Evolutionary conservation across 169 alveolate genomes (phyloP).

Genomic region (Babesia bovis): DNA sequence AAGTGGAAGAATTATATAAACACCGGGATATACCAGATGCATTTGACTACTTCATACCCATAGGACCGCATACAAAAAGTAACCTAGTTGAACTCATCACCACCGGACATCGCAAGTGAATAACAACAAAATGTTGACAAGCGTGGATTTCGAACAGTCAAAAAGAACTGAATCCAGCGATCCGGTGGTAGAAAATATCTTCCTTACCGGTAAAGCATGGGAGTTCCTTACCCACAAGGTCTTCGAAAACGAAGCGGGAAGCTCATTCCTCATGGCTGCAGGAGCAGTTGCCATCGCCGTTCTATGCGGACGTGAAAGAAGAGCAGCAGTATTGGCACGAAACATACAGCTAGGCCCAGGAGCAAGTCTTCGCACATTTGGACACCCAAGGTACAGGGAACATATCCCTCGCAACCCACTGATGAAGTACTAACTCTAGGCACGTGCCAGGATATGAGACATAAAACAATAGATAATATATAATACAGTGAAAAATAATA

Average conservation of each 20-base stretch:
- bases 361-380: slow-evolving; percentile 48
- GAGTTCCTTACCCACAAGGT: slow-evolving; percentile 66
- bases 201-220: slow-evolving; percentile 68
- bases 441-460: too few species aligned
- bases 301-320: slow-evolving; percentile 59
- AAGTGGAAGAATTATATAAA: slow-evolving; percentile 61
- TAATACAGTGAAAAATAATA: too few species aligned
- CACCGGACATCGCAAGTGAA: slow-evolving; percentile 19
- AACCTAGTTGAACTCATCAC: slow-evolving; percentile 43
- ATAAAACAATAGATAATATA: too few species aligned
- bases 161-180: slow-evolving; percentile 49
- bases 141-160: slow-evolving; percentile 50
- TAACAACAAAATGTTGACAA: slow-evolving; percentile 19
- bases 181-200: slow-evolving; percentile 60
- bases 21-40: slow-evolving; percentile 70
- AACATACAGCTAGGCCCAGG: slow-evolving; percentile 61
- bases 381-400: slow-evolving; percentile 64
- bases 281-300: slow-evolving; percentile 66
- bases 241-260: slow-evolving; percentile 68
- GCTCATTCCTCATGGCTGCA: slow-evolving; percentile 62
- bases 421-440: slow-evolving; percentile 18
- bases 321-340: slow-evolving; percentile 61
- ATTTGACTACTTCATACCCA: slow-evolving; percentile 75
- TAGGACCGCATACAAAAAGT: slow-evolving; percentile 42
- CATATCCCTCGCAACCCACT: slow-evolving; percentile 64